phyloP scores from a whole-genome alignment of 1,284 basidiomycete species.

The Cryptococcus wingfieldii region DNA sequence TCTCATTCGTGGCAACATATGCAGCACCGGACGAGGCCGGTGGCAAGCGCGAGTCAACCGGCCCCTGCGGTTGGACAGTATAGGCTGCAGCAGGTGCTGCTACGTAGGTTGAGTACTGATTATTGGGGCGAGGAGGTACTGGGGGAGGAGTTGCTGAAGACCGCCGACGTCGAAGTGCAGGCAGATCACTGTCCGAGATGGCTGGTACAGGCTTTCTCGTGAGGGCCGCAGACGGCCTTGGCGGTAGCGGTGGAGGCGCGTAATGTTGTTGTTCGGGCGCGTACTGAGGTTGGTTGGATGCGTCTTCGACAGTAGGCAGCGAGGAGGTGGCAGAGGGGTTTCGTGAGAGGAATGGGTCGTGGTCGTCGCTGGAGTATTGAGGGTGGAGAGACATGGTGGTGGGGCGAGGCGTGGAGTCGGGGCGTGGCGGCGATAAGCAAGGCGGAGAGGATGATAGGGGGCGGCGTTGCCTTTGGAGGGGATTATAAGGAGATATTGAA shows the following conservation, averaged over 20 bases:
- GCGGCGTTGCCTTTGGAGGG: no score
- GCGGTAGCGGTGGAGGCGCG: slow-evolving; percentile 10
- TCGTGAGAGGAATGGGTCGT: background rate
- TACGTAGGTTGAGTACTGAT: background rate
- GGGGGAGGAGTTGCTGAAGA: slow-evolving; percentile 2
- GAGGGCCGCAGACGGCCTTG: slow-evolving; percentile 6
- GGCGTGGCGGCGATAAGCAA: no score
- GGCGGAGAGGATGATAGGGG: no score
- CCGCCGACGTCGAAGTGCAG: background rate
- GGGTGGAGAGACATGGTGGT: background rate
- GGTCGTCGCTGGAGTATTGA: background rate
- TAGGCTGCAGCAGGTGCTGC: slow-evolving; percentile 6
- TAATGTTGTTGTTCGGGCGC: background rate
- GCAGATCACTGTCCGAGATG: slow-evolving; percentile 3
- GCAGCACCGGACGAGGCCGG: background rate
- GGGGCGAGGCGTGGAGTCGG: background rate
- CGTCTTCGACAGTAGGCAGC: background rate
- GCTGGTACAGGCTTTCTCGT: slow-evolving; percentile 15
- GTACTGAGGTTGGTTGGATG: background rate
- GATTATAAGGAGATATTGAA: no score
- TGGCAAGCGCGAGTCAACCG: slow-evolving; percentile 7
- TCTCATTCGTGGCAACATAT: slow-evolving; percentile 3
- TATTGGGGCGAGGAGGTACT: slow-evolving; percentile 6
- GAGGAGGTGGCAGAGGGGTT: background rate
- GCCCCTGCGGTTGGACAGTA: slow-evolving; percentile 1